These are phyloP conservation scores for Vickermania spadyakhi DNA, from an alignment of 208 protist genomes.

Conservation along the genomic window DNA sequence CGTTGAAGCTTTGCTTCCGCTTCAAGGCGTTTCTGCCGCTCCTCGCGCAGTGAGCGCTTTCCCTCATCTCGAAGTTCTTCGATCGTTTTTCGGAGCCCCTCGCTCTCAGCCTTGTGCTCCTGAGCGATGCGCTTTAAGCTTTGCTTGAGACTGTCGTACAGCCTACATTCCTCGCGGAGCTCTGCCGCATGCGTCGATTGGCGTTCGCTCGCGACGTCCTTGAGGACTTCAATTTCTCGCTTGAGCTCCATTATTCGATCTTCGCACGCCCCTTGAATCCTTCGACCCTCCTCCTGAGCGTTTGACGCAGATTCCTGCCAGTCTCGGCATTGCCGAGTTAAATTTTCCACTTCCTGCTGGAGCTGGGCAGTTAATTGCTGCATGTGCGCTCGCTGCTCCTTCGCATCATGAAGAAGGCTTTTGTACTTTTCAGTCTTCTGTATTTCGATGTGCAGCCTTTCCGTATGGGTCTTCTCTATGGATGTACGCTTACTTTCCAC, in stretches of 20 bases:
- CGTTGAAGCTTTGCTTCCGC: conserved; percentile 2
- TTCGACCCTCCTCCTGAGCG: conserved; percentile 9
- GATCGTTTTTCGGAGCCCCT: conserved; percentile 10
- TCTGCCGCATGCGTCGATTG: conserved; percentile 17
- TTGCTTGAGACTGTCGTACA: conserved; percentile 20
- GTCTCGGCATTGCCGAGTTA: conserved; percentile 16
- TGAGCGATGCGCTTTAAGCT: conserved; percentile 17
- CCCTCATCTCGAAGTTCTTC: conserved; percentile 21
- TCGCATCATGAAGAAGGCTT: conserved; percentile 26
- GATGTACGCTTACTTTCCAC: conserved; percentile 22
- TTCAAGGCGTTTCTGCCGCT: not conserved
- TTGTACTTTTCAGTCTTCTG: conserved; percentile 17
- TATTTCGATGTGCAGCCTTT: conserved; percentile 15
- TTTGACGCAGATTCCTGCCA: conserved; percentile 11
- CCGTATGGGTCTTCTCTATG: conserved; percentile 19
- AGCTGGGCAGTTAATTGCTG: conserved; percentile 36
- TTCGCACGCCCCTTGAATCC: conserved; percentile 8
- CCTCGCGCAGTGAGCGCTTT: not conserved
- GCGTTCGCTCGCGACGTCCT: conserved; percentile 17
- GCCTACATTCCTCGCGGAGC: conserved; percentile 23
- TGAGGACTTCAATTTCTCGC: conserved; percentile 19
- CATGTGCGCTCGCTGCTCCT: conserved; percentile 31
- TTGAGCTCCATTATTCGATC: conserved; percentile 12
- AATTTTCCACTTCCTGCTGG: conserved; percentile 18
- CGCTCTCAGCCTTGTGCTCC: conserved; percentile 20